A percentile compares a stretch with the other conserved stretches of the same genome.
phyloP scores from a whole-genome alignment of 2,329 filamentous ascomycete species.

The Curvularia spicifera region DNA sequence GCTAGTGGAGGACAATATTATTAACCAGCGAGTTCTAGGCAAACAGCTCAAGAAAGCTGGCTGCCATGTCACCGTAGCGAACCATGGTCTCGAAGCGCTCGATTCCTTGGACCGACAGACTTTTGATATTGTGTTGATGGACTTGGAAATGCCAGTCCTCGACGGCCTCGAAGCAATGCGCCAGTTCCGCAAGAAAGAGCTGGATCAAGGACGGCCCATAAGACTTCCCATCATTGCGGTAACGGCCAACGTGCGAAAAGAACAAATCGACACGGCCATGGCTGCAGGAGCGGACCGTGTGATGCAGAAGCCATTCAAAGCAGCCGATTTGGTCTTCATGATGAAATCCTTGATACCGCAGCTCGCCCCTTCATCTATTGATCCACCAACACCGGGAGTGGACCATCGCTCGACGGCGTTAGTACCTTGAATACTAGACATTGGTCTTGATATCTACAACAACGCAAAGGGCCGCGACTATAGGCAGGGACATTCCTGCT shows the following conservation, averaged over 20 bases:
- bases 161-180: constrained; percentile 53
- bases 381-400: constrained; percentile 26
- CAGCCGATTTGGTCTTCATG: constrained; percentile 42
- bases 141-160: constrained; percentile 64
- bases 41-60: constrained; percentile 46
- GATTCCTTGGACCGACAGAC: constrained; percentile 35
- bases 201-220: constrained; percentile 23
- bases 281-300: constrained; percentile 46
- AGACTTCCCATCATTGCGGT: constrained; percentile 48
- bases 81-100: constrained; percentile 49
- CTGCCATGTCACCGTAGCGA: constrained; percentile 41
- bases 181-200: constrained; percentile 54
- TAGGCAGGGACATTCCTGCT: background rate
- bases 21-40: constrained; percentile 49
- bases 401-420: constrained; percentile 18
- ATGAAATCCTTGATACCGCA: constrained; percentile 44
- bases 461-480: background rate
- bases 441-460: background rate
- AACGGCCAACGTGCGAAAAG: constrained; percentile 47
- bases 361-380: constrained; percentile 23
- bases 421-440: constrained; percentile 30
- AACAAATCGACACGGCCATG: constrained; percentile 46
- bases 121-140: constrained; percentile 52
- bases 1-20: constrained; percentile 50
- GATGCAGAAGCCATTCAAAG: constrained; percentile 49